Evolutionary conservation across 2,329 filamentous ascomycete species (phyloP).

Genomic region (Sporothrix brunneoviolacea): DNA sequence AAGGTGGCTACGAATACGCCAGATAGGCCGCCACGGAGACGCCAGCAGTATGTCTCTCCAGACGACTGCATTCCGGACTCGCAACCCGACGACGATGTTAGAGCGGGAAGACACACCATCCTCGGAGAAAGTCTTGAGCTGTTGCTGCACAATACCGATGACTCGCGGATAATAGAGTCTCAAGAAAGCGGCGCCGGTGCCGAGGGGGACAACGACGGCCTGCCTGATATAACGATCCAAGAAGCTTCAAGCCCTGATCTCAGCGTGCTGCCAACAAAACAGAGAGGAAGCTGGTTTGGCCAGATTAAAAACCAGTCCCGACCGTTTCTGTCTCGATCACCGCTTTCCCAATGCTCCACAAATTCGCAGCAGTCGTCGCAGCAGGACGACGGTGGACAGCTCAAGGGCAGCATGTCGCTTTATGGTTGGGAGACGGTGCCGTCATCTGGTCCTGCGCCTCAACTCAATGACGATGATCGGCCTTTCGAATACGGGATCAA

Average conservation of each 20-base stretch:
- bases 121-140: not conserved
- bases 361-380: conserved; percentile 8
- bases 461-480: not conserved
- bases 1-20: too few relatives aligned
- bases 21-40: conserved; percentile 30
- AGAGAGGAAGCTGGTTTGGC: too few relatives aligned
- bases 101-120: not conserved
- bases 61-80: conserved; percentile 45
- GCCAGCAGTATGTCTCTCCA: conserved; percentile 7
- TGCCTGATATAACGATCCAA: not conserved
- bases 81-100: conserved; percentile 30
- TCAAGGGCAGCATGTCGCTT: not conserved
- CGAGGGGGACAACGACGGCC: not conserved
- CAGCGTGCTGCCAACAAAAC: not conserved
- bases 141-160: not conserved
- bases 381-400: not conserved
- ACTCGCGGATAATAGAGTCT: not conserved
- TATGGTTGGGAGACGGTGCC: not conserved
- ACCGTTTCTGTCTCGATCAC: not conserved
- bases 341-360: conserved; percentile 2
- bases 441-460: not conserved
- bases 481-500: not conserved
- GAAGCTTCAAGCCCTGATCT: conserved; percentile 6
- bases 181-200: not conserved
- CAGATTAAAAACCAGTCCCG: not conserved